Conservation (phyloP, 192 early-diverging fungal species). For the Coemansia erecta region DNA sequence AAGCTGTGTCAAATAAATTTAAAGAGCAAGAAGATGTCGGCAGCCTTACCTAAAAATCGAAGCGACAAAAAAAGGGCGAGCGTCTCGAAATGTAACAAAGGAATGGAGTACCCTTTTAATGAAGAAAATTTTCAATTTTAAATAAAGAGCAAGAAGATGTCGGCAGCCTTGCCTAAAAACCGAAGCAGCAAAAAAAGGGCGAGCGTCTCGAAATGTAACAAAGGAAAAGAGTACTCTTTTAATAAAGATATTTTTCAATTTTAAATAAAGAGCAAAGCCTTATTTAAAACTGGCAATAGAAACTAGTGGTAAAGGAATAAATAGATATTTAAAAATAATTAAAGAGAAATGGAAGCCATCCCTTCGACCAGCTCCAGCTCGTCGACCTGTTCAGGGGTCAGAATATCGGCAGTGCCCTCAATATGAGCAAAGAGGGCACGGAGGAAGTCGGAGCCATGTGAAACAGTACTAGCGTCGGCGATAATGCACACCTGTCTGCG, state of each 20-base stretch:
- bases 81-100: too few relatives aligned
- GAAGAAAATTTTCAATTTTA: neutral
- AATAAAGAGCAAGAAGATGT: neutral
- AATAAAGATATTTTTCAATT: neutral
- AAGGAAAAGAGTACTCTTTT: too few relatives aligned
- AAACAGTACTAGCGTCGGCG: slow-evolving; percentile 69
- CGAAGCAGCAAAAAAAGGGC: too few relatives aligned
- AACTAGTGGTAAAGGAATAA: neutral
- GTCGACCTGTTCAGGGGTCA: slow-evolving; percentile 21
- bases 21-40: too few relatives aligned
- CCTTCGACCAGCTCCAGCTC: neutral
- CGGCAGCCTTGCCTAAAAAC: too few relatives aligned
- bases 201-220: too few relatives aligned
- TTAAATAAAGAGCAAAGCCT: neutral
- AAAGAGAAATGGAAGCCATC: too few relatives aligned
- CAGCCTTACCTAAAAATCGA: too few relatives aligned
- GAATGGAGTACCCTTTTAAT: neutral
- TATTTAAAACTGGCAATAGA: neutral
- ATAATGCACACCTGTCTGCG: slow-evolving; percentile 83
- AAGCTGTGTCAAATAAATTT: too few relatives aligned
- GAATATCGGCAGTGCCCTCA: slow-evolving; percentile 54
- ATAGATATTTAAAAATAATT: too few relatives aligned
- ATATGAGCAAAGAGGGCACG: slow-evolving; percentile 53
- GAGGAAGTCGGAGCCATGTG: slow-evolving; percentile 41
- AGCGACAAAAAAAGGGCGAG: too few relatives aligned